phyloP scores from a whole-genome alignment of 805 yeast species.

The Millerozyma miso region DNA sequence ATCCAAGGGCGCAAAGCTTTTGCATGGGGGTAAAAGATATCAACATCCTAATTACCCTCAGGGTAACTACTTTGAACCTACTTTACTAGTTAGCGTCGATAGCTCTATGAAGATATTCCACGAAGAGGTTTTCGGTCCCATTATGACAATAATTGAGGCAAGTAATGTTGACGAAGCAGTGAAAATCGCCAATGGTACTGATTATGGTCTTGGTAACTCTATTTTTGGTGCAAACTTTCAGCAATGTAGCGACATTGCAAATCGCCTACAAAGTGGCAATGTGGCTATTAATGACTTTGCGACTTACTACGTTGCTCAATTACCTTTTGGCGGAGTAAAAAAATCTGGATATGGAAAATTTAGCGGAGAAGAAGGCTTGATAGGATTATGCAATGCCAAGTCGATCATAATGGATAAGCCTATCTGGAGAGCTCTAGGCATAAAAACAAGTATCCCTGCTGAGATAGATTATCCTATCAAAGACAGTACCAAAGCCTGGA shows the following conservation, averaged over 20 bases:
- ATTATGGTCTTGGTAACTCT: conserved; percentile 88
- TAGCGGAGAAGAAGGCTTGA: conserved; percentile 95
- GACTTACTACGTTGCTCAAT: conserved; percentile 88
- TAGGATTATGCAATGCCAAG: conserved; percentile 84
- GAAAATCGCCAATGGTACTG: conserved; percentile 73
- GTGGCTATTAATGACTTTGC: conserved; percentile 98
- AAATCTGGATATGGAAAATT: conserved; percentile 97
- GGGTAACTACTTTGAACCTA: conserved; percentile 92
- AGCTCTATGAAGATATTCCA: conserved; percentile 72
- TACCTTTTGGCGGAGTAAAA: conserved; percentile 94
- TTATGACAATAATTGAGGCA: conserved; percentile 77
- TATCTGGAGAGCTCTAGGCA: conserved; percentile 49
- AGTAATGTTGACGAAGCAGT: conserved; percentile 62
- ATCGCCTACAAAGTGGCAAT: conserved; percentile 72
- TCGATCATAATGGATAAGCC: conserved; percentile 82
- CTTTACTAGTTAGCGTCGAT: conserved; percentile 78
- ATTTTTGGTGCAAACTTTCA: conserved; percentile 68
- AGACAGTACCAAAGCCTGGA: conserved; percentile 82
- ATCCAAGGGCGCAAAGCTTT: conserved; percentile 68
- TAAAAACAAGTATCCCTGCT: conserved; percentile 80
- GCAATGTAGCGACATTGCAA: conserved; percentile 60
- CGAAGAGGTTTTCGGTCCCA: conserved; percentile 93
- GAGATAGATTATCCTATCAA: conserved; percentile 90
- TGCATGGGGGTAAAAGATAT: conserved; percentile 77
- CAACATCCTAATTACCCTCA: conserved; percentile 91